These are phyloP conservation scores for Neopestalotiopsis rosae DNA, from an alignment of 2,329 filamentous ascomycete genomes.

Conservation along the genomic window DNA sequence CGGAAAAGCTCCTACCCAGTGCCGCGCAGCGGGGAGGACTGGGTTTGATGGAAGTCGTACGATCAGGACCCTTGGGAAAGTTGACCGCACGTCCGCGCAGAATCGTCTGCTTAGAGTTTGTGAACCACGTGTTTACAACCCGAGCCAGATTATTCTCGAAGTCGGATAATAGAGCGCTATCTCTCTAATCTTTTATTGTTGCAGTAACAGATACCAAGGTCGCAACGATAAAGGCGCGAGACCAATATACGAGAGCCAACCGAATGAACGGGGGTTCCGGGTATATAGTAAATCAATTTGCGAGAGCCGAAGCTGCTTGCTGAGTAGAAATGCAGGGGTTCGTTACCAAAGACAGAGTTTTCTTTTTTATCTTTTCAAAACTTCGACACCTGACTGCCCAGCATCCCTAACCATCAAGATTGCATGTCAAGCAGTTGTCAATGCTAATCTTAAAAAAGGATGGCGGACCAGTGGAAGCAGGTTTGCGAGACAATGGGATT, in stretches of 20 bases:
- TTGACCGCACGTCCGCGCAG: background rate
- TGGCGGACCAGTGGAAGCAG: slow-evolving; percentile 4
- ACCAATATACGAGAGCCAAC: background rate
- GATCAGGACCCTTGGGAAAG: background rate
- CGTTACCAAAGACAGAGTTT: background rate
- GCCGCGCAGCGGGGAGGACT: background rate
- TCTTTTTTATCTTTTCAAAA: background rate
- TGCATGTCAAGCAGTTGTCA: slow-evolving; percentile 1
- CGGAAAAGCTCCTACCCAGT: background rate
- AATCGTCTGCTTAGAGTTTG: too few relatives aligned
- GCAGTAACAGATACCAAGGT: background rate
- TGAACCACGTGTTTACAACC: too few relatives aligned
- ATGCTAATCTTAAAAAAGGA: slow-evolving; percentile 10
- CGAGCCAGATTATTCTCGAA: too few relatives aligned
- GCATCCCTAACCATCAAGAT: slow-evolving; percentile 3
- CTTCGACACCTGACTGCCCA: background rate
- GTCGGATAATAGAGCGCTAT: too few relatives aligned
- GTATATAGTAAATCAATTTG: slow-evolving; percentile 1
- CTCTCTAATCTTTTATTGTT: too few relatives aligned
- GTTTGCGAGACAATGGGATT: background rate
- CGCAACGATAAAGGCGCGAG: background rate
- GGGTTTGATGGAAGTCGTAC: slow-evolving; percentile 1
- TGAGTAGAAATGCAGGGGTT: background rate
- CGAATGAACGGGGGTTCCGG: background rate
- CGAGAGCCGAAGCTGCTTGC: slow-evolving; percentile 3